Evolutionary conservation across 2,329 filamentous ascomycete species (phyloP).

Genomic region (Atkinsonella texensis): DNA sequence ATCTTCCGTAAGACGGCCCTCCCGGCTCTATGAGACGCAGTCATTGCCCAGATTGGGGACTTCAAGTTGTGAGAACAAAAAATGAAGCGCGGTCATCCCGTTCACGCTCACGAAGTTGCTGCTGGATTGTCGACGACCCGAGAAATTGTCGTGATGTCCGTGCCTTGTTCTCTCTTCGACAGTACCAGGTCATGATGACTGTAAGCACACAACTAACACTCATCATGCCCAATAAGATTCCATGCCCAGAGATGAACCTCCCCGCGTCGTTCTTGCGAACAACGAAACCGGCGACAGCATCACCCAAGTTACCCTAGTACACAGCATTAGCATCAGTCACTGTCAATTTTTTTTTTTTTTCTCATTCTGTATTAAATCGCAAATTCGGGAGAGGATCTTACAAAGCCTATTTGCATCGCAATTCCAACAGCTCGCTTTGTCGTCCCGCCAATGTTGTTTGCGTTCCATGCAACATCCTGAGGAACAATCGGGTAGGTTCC

Average conservation of each 20-base stretch:
- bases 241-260: conserved; percentile 46
- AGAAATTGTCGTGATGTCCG: conserved; percentile 20
- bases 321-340: conserved; percentile 7
- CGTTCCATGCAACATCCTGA: conserved; percentile 44
- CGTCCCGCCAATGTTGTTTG: conserved; percentile 44
- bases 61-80: conserved; percentile 40
- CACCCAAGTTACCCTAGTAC: conserved; percentile 24
- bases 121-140: conserved; percentile 37
- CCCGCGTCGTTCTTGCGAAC: conserved; percentile 31
- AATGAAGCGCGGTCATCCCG: conserved; percentile 45
- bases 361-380: too few species aligned
- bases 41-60: background rate
- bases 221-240: conserved; percentile 43
- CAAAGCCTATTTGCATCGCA: conserved; percentile 40
- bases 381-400: conserved; percentile 8
- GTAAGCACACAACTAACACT: conserved; percentile 39
- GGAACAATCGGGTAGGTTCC: conserved; percentile 42
- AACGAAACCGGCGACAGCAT: conserved; percentile 22
- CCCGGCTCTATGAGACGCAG: background rate
- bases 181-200: conserved; percentile 44
- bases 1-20: background rate
- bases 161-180: conserved; percentile 42
- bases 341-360: too few species aligned
- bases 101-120: conserved; percentile 39
- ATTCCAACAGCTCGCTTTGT: conserved; percentile 44